phyloP scores from a whole-genome alignment of 1,139 yeast species.

The Hyphopichia wangnamkhiaoensis region DNA sequence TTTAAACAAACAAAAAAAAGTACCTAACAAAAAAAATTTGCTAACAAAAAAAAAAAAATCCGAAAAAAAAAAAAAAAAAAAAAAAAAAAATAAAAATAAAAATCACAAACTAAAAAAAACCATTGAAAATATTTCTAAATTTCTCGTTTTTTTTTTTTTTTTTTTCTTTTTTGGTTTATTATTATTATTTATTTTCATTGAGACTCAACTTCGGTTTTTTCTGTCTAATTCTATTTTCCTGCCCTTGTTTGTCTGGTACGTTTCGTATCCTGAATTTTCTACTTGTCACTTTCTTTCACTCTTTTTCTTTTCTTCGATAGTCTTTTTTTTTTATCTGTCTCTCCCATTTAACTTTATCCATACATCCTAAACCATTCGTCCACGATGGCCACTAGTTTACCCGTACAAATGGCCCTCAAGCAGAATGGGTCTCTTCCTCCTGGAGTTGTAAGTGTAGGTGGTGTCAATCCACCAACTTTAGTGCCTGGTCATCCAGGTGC shows the following conservation, averaged over 20 bases:
- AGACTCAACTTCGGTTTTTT: not conserved
- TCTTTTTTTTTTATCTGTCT: not conserved
- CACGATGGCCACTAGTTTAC: slow-evolving; percentile 19
- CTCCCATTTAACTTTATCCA: too few species aligned
- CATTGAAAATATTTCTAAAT: not conserved
- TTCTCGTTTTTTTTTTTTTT: not conserved
- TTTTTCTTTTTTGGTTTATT: not conserved
- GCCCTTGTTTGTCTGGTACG: too few species aligned
- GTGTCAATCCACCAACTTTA: not conserved
- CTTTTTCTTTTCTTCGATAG: not conserved
- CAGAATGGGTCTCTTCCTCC: slow-evolving; percentile 11
- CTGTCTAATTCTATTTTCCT: too few species aligned
- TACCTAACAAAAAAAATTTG: too few species aligned
- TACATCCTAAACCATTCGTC: not conserved
- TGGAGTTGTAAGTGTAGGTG: slow-evolving; percentile 4
- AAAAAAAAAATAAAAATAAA: too few species aligned
- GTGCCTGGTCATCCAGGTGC: slow-evolving; percentile 10
- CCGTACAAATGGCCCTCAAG: slow-evolving; percentile 20
- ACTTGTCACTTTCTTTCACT: not conserved
- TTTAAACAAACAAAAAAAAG: not conserved
- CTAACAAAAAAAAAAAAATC: too few species aligned
- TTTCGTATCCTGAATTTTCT: not conserved
- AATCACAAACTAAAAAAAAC: not conserved
- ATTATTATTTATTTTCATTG: not conserved
- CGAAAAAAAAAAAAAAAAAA: not conserved